Base-by-base conservation (phyloP, 768 basidiomycete genomes). In the Suillus subalutaceus region DNA sequence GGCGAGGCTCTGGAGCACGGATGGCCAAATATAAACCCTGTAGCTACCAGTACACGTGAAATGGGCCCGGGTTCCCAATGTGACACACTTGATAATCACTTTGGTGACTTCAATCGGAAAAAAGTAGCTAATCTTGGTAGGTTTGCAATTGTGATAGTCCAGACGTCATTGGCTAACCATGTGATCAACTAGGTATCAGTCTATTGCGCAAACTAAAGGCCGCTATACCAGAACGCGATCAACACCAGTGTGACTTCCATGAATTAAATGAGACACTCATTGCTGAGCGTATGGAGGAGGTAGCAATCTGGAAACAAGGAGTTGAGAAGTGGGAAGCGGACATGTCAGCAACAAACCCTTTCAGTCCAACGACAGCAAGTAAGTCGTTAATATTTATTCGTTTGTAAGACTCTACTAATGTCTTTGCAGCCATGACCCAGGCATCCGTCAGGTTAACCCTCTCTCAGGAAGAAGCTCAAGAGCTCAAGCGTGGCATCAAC, bases 71-170 rank as follows among this genome's bases (percentile, higher is more conserved):
- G 76, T 61, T 65, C 75, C 57, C 30, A 77, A 1, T 69, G 69
- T 12, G 78, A 81, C 13, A 72, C 76, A 0, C 69, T 82, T 12
- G 75, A 82, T 60, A 75, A 81, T 44, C 72, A 72, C 18, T 72
- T 72, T 48, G 74, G 76, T 16, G 78, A 72, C 70, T 69, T 68
- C 53, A 78, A 76, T 63, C 79, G 75, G 76, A 75, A 75, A 81
- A 81, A 58, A 26, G 66, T 69, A 0, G 60, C 63, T 9, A 58
- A 35, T 1, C 48, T 80, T 0, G 67, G 79, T 78, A 44, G 37
- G 68, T 72, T 16, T 3, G 8, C 23, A 37, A 16, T 43, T 37
- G 20, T 62, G 7, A 30, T 41, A 4, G 3, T 7, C 18, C 37
- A 37, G 6, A 13, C 6, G 13, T 18, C 16, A 7, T 10, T 62